Evolutionary conservation across 495 filamentous ascomycete species (phyloP).

Genomic region (Aspergillus sclerotioniger): DNA sequence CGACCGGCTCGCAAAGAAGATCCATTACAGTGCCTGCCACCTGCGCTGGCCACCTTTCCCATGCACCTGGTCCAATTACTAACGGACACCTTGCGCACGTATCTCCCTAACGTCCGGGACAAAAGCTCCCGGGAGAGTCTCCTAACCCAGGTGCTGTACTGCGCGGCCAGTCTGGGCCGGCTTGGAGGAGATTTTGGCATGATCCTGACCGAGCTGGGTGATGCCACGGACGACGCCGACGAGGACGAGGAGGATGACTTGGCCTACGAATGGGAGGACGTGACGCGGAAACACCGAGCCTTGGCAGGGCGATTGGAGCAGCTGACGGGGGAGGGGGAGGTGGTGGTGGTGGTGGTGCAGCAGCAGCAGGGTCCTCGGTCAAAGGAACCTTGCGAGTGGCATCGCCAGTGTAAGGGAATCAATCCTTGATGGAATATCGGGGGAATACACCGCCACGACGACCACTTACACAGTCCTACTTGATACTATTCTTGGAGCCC

Average conservation of each 20-base stretch:
- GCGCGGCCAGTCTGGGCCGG: constrained; percentile 86
- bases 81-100: constrained; percentile 70
- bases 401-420: constrained; percentile 5
- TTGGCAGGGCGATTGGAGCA: constrained; percentile 85
- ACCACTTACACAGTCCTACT: no score
- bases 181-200: constrained; percentile 92
- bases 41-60: constrained; percentile 79
- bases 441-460: no score
- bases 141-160: constrained; percentile 93
- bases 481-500: not conserved
- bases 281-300: constrained; percentile 84
- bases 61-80: constrained; percentile 81
- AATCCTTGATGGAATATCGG: not conserved
- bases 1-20: constrained; percentile 40
- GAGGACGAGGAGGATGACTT: constrained; percentile 47
- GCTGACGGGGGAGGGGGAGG: constrained; percentile 57
- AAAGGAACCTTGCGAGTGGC: constrained; percentile 18
- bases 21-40: constrained; percentile 66
- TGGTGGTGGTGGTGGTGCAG: constrained; percentile 1
- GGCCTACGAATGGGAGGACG: constrained; percentile 77
- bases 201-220: constrained; percentile 69
- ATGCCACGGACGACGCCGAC: constrained; percentile 49
- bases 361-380: constrained; percentile 17
- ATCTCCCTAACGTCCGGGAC: constrained; percentile 82
- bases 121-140: constrained; percentile 76